These are phyloP conservation scores for Talaromyces albobiverticillius DNA, from an alignment of 2,329 filamentous ascomycete genomes.

Conservation along the genomic window DNA sequence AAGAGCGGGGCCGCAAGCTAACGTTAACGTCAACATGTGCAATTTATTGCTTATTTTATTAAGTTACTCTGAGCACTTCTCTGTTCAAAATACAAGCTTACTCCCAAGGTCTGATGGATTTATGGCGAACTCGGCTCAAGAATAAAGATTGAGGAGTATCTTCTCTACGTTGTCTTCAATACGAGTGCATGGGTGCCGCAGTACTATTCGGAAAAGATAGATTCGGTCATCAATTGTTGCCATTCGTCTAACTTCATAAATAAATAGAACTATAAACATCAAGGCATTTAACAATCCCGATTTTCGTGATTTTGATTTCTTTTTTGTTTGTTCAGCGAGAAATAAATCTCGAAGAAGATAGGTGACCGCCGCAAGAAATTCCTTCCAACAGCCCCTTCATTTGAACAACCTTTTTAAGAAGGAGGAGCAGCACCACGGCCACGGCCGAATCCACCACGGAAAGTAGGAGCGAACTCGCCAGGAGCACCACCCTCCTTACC, in stretches of 20 bases:
- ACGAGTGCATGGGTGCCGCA: too few species aligned
- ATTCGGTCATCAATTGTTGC: conserved; percentile 28
- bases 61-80: neutral
- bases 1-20: neutral
- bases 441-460: conserved; percentile 89
- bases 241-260: conserved; percentile 31
- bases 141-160: too few species aligned
- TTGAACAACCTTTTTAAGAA: conserved; percentile 4
- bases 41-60: too few species aligned
- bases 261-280: conserved; percentile 23
- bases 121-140: too few species aligned
- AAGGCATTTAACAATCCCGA: conserved; percentile 16
- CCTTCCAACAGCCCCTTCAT: neutral
- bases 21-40: neutral
- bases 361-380: neutral
- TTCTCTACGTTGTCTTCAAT: too few species aligned
- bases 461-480: conserved; percentile 87
- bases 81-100: too few species aligned
- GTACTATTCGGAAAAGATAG: too few species aligned
- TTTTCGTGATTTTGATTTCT: conserved; percentile 21
- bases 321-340: conserved; percentile 16
- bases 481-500: conserved; percentile 90
- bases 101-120: too few species aligned
- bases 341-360: conserved; percentile 4
- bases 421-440: conserved; percentile 73